Evolutionary conservation across 2,329 filamentous ascomycete genomes (phyloP), one percentile per base, ranked within the genome.

Genomic region (Arthrinium phaeospermum): DNA sequence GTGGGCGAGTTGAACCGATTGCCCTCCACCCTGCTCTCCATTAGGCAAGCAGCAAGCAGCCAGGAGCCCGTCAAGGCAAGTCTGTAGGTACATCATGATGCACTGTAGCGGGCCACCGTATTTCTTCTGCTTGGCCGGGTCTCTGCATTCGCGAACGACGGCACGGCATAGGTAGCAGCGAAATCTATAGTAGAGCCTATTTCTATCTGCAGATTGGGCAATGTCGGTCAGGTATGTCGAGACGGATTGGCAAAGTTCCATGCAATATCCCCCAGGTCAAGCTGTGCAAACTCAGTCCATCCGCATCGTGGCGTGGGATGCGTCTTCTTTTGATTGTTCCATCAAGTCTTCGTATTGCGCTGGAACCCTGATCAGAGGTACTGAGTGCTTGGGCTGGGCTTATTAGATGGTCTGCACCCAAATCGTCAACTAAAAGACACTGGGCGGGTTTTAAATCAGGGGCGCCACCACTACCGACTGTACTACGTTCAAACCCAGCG

Each of bases 281-380:
- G 57, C 57, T 41, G 57, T 64, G 57, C 22, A 64, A 64, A 64
- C 57, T 64, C 57, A 64, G 57, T 64, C n/a, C 57, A 41, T 64
- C 57, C 57, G 30, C 57, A 7, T 22, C 57, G 34, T 22, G 34
- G 57, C 41, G 16, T 64, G 51, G 14, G 51, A 37, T 37, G 24
- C 14, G 14, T 64, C 30, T 37, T 64, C 16, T 41, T 41, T 41
- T 57, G 34, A 41, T 41, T 41, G 57, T 12, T 34, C 53, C 6
- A 14, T 34, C 27, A 57, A 57, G 27, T 64, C 34, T 64, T 37
- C 30, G 53, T n/a, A 37, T 3, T 30, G 19, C 14, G 51, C 27
- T 57, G 27, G 51, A 57, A 34, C 51, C 19, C 6, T 27, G 37
- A 41, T 41, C 37, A 41, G 37, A 41, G 37, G 37, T 41, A 41